phyloP scores from a whole-genome alignment of 139 green algal species.

The Picochlorum sp. region DNA sequence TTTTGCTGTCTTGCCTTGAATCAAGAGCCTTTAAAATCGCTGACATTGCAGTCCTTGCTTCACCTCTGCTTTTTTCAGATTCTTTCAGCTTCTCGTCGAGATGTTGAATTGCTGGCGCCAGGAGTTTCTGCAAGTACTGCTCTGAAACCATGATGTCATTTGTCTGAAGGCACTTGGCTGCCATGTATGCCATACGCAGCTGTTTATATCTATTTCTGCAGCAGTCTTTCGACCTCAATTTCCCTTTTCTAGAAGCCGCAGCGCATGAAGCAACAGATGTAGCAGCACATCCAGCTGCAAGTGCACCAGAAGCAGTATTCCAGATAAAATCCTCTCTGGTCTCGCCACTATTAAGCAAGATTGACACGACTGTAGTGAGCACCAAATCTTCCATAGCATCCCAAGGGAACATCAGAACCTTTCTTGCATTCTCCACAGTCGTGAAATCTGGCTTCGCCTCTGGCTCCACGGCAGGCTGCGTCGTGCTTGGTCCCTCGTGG shows the following conservation, averaged over 20 bases:
- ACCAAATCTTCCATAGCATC: slow-evolving; percentile 14
- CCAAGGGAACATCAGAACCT: not conserved
- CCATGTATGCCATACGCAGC: not conserved
- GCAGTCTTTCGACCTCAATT: not conserved
- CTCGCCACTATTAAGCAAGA: slow-evolving; percentile 1
- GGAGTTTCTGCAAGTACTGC: too few species aligned
- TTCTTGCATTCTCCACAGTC: not conserved
- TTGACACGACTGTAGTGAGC: slow-evolving; percentile 11
- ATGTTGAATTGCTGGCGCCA: too few species aligned
- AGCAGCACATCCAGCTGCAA: slow-evolving; percentile 24
- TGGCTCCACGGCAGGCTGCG: not conserved
- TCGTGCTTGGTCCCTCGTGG: not conserved
- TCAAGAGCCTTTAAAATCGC: too few species aligned
- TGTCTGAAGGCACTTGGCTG: too few species aligned
- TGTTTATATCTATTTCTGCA: slow-evolving; percentile 14
- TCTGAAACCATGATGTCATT: too few species aligned
- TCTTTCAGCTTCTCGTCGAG: too few species aligned
- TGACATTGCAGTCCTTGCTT: too few species aligned
- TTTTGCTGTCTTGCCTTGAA: too few species aligned
- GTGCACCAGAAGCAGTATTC: slow-evolving; percentile 17
- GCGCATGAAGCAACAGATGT: not conserved
- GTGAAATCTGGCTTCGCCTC: not conserved
- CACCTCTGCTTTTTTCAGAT: too few species aligned
- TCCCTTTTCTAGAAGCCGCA: not conserved
- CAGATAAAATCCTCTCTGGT: slow-evolving; percentile 8